Conservation (phyloP, 257 asterid genomes). For the Hygrophila difformis region DNA sequence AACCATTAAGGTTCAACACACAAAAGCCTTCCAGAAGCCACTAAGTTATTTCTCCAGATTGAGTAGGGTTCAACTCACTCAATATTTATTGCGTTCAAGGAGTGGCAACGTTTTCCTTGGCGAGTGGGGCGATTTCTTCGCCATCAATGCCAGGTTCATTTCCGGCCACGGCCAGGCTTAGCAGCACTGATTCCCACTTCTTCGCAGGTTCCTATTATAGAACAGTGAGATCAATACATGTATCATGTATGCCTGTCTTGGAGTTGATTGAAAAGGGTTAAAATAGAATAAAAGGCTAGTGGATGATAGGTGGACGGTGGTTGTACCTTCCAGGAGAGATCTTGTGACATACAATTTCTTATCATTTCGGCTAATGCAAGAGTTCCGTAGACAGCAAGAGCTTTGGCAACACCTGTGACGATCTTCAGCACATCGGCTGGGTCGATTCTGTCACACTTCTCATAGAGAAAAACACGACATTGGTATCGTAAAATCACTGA, state of each 20-base stretch:
- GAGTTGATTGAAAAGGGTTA: too few species aligned
- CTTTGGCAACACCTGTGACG: slow-evolving; percentile 47
- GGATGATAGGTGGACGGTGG: too few species aligned
- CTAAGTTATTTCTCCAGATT: too few species aligned
- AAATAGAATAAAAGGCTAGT: too few species aligned
- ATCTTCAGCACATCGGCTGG: slow-evolving; percentile 68
- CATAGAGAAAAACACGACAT: background rate
- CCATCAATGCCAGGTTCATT: slow-evolving; percentile 8
- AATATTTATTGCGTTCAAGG: too few species aligned
- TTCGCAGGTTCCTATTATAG: slow-evolving; percentile 8
- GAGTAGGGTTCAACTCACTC: too few species aligned
- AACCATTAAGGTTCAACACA: too few species aligned
- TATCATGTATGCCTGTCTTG: too few species aligned
- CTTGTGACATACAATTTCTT: slow-evolving; percentile 8
- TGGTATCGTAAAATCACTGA: too few species aligned
- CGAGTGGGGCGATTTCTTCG: background rate
- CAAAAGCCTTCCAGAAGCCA: too few species aligned
- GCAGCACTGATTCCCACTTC: slow-evolving; percentile 6
- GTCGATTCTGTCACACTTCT: slow-evolving; percentile 66
- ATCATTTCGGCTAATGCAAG: slow-evolving; percentile 47
- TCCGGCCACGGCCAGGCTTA: slow-evolving; percentile 7
- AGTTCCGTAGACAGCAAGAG: slow-evolving; percentile 51
- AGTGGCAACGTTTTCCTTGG: background rate
- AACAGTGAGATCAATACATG: too few species aligned
- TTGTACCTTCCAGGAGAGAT: slow-evolving; percentile 9